Percentiles rank a stretch among this genome's conserved stretches.
Evolutionary conservation across 208 protist genomes (phyloP).

Genomic region (Leishmania lainsoni): DNA sequence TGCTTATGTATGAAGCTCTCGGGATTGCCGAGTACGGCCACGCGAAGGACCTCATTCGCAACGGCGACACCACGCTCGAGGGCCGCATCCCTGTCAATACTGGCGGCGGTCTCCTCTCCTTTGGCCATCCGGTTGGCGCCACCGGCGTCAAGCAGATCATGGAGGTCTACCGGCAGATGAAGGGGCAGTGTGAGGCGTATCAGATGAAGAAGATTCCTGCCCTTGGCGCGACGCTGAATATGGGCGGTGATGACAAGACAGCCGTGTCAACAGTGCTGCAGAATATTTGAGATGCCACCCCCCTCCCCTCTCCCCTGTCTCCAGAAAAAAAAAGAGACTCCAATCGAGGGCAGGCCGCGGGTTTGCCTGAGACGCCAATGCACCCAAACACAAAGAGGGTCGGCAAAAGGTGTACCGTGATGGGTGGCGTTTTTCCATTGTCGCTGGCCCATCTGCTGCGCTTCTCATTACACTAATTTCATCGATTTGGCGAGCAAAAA

Average conservation of each 20-base stretch:
- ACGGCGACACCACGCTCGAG: slow-evolving; percentile 73
- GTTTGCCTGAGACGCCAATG: not conserved
- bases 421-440: not conserved
- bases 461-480: not conserved
- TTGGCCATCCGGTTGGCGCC: slow-evolving; percentile 91
- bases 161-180: slow-evolving; percentile 94
- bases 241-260: slow-evolving; percentile 94
- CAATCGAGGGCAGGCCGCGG: not conserved
- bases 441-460: not conserved
- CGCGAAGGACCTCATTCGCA: slow-evolving; percentile 77
- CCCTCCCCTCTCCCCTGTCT: not conserved
- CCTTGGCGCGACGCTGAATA: slow-evolving; percentile 89
- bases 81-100: slow-evolving; percentile 92
- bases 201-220: slow-evolving; percentile 84
- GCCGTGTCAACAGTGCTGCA: not conserved
- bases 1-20: slow-evolving; percentile 95
- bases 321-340: not conserved
- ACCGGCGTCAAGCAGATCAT: slow-evolving; percentile 93
- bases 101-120: slow-evolving; percentile 88
- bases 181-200: slow-evolving; percentile 88
- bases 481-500: not conserved
- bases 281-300: slow-evolving; percentile 59
- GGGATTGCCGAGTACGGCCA: slow-evolving; percentile 86
- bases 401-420: not conserved
- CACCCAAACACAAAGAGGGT: not conserved